Evolutionary conservation across 2,329 filamentous ascomycete genomes (phyloP).

Genomic region (Epicoccum sorghinum): DNA sequence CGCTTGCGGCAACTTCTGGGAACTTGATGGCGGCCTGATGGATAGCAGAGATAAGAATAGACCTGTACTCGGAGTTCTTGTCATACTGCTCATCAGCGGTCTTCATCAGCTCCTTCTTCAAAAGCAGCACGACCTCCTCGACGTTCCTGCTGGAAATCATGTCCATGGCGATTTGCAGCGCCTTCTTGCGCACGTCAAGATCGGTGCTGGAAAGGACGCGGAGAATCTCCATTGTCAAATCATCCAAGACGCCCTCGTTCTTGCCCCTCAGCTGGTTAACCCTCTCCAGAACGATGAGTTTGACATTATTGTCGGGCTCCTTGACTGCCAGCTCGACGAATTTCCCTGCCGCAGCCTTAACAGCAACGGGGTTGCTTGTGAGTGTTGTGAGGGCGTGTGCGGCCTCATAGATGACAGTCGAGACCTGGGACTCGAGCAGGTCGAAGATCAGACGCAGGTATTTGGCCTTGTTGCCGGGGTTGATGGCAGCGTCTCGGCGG

Average conservation of each 20-base stretch:
- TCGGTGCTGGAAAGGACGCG: conserved; percentile 94
- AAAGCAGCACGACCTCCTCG: conserved; percentile 90
- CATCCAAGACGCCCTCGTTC: conserved; percentile 90
- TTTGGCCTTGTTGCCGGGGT: conserved; percentile 91
- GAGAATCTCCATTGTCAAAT: conserved; percentile 95
- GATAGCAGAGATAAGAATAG: conserved; percentile 94
- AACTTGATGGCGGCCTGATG: conserved; percentile 99
- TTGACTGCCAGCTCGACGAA: conserved; percentile 98
- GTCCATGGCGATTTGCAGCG: conserved; percentile 85
- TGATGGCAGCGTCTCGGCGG: conserved; percentile 93
- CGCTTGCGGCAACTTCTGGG: conserved; percentile 95
- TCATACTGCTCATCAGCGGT: conserved; percentile 98
- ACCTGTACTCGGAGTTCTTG: conserved; percentile 69
- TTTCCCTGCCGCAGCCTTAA: conserved; percentile 94
- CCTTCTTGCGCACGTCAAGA: conserved; percentile 93
- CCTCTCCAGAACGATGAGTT: conserved; percentile 94
- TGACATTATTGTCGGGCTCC: conserved; percentile 98
- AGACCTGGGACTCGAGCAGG: conserved; percentile 87
- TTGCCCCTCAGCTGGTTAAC: conserved; percentile 86
- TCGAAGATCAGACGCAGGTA: conserved; percentile 97
- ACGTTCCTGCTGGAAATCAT: conserved; percentile 99
- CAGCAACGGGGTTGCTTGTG: conserved; percentile 94
- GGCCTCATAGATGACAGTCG: conserved; percentile 96
- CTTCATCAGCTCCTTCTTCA: conserved; percentile 98
- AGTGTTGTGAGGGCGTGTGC: conserved; percentile 92